Evolutionary conservation across 83 land plant species (phyloP), one percentile per base, ranked within the genome.

Genomic region (Picea mariana): DNA sequence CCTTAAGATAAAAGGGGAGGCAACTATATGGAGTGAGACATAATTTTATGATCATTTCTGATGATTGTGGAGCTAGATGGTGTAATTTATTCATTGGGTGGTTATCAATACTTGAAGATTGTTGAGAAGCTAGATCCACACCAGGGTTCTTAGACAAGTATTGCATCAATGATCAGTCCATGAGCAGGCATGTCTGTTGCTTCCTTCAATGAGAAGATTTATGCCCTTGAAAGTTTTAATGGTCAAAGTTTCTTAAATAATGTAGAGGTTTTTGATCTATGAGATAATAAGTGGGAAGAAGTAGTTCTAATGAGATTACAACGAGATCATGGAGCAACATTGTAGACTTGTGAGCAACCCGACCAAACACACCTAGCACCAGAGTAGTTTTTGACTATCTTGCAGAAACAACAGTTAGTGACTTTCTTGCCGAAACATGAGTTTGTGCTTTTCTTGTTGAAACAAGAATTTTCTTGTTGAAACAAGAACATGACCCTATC

Each of bases 271-370:
- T 75, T 34, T 2, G 40, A 75, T 40, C 77, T 2, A 40, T 3
- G 77, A 47, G n/a, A 23, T 16, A 40, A 47, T 75, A 75, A 40
- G 20, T 75, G 77, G 77, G 77, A 75, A 16, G 27, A 75, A 9
- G 40, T 64, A 52, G 58, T 52, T 52, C 58, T 12, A 52, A 52
- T 52, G 58, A 52, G 58, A 12, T 11, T 11, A 52, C 58, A 52
- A 52, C 15, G 58, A 52, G 15, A 3, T 12, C 58, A 52, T 11
- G 58, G 58, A 52, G 58, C 58, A 12, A 12, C 58, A 52, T 0
- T 31, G 1, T 31, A 31, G 31, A 31, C 31, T 31, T 31, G 31
- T 31, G 31, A 31, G 31, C 0, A 31, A 31, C 31, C 31, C 0
- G 31, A 31, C 31, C 31, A 31, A 31, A 31, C 31, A 31, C 31